A percentile compares a stretch with the other conserved stretches of the same genome.
phyloP scores from a whole-genome alignment of 768 basidiomycete genomes.

The Termitomyces sp. region DNA sequence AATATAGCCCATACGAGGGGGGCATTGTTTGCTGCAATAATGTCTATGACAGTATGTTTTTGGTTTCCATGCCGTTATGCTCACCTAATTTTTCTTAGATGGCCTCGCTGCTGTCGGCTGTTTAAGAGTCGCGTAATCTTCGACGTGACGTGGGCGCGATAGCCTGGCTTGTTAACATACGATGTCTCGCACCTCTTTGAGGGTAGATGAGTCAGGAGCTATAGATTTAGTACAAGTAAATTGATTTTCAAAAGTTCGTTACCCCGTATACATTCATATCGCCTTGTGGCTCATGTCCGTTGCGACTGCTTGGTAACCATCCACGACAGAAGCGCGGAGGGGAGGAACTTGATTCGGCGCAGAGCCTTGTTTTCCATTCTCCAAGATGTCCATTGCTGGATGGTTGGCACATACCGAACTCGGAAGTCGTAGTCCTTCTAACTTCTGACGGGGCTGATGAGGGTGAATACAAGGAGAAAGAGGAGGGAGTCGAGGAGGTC shows the following conservation, averaged over 20 bases:
- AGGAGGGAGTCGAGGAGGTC: too few relatives aligned
- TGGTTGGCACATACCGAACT: too few relatives aligned
- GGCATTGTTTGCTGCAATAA: constrained; percentile 6
- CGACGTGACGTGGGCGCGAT: background rate
- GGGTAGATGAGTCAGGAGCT: background rate
- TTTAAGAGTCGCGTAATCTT: background rate
- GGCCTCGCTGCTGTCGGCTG: constrained; percentile 1
- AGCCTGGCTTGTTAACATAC: background rate
- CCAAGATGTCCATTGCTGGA: too few relatives aligned
- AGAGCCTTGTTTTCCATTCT: too few relatives aligned
- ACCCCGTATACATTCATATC: too few relatives aligned
- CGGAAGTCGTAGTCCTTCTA: too few relatives aligned
- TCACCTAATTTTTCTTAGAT: background rate
- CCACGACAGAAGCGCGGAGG: too few relatives aligned
- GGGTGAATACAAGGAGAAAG: too few relatives aligned
- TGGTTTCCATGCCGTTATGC: background rate
- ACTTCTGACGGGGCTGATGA: too few relatives aligned
- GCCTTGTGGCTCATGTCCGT: too few relatives aligned
- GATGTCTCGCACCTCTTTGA: background rate
- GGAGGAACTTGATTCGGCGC: too few relatives aligned
- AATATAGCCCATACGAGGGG: background rate
- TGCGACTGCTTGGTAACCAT: too few relatives aligned
- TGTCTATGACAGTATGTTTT: constrained; percentile 3
- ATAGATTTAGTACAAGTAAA: background rate
- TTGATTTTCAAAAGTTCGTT: background rate